Evolutionary conservation across 169 alveolate species (phyloP).

Genomic region (Cryptosporidium muris): DNA sequence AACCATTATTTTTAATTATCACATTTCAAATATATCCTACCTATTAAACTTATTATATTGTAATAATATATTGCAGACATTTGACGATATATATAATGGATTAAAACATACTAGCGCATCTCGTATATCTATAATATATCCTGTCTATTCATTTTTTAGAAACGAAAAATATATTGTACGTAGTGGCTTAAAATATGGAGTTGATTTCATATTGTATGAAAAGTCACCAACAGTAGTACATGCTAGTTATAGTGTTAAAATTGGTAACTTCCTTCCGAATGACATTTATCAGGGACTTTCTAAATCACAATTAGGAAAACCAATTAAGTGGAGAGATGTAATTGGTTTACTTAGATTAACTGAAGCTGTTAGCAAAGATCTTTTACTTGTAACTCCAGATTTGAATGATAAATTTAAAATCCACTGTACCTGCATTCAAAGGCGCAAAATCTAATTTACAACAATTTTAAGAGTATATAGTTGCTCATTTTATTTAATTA

Average conservation of each 20-base stretch:
- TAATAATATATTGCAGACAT: constrained; percentile 5
- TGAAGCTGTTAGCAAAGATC: constrained; percentile 31
- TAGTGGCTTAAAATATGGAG: constrained; percentile 60
- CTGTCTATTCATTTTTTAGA: constrained; percentile 19
- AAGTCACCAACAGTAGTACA: constrained; percentile 14
- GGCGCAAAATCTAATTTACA: too few species aligned
- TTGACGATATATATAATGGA: too few species aligned
- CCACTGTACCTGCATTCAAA: too few species aligned
- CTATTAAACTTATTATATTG: not conserved
- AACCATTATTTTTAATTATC: too few species aligned
- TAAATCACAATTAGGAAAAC: constrained; percentile 4
- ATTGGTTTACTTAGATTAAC: constrained; percentile 24
- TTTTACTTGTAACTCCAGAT: constrained; percentile 3
- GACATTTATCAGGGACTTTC: constrained; percentile 9
- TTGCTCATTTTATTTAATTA: too few species aligned
- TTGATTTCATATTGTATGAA: constrained; percentile 15
- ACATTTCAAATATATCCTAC: not conserved
- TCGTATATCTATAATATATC: too few species aligned
- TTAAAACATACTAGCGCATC: too few species aligned
- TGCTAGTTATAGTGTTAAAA: constrained; percentile 15
- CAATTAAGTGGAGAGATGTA: constrained; percentile 16
- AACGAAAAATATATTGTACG: constrained; percentile 18
- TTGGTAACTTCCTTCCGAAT: constrained; percentile 12
- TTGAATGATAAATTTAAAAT: constrained; percentile 4
- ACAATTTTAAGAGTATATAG: too few species aligned